Evolutionary conservation across 2,329 filamentous ascomycete species (phyloP).

Genomic region (Aquanectria penicillioides): DNA sequence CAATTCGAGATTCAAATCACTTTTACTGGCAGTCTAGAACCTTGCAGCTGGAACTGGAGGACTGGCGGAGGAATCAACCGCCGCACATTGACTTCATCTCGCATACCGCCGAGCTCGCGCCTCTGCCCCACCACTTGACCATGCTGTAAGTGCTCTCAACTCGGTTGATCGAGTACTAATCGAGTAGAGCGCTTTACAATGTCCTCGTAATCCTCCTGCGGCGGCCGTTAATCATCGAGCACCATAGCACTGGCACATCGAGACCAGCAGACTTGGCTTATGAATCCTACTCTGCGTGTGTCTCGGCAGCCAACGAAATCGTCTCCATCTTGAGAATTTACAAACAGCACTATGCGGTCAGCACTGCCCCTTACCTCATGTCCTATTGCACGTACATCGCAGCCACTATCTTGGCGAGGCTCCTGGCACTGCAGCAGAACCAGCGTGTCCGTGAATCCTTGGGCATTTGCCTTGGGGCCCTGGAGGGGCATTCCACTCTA

Average conservation of each 20-base stretch:
- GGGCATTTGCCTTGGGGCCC: neutral
- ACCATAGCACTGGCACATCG: neutral
- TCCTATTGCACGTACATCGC: neutral
- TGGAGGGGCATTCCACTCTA: neutral
- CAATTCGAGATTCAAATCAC: neutral
- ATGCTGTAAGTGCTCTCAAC: neutral
- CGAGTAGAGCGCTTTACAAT: conserved; percentile 57
- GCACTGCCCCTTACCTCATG: neutral
- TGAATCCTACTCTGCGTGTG: neutral
- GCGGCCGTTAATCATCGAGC: conserved; percentile 60
- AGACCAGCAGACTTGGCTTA: neutral
- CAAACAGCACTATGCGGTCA: neutral
- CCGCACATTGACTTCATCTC: conserved; percentile 38
- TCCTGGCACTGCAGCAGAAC: neutral
- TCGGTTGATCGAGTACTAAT: too few species aligned
- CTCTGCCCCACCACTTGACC: neutral
- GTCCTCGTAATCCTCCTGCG: conserved; percentile 63
- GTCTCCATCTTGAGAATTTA: neutral
- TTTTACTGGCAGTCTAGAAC: conserved; percentile 2
- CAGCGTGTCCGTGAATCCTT: neutral
- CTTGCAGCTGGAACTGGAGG: neutral
- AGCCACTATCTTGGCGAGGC: neutral
- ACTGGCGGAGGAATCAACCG: neutral
- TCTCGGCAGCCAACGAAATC: neutral
- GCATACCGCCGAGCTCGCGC: conserved; percentile 6